Conservation (phyloP, 805 yeast species). For the Saccharomycopsis schoenii region DNA sequence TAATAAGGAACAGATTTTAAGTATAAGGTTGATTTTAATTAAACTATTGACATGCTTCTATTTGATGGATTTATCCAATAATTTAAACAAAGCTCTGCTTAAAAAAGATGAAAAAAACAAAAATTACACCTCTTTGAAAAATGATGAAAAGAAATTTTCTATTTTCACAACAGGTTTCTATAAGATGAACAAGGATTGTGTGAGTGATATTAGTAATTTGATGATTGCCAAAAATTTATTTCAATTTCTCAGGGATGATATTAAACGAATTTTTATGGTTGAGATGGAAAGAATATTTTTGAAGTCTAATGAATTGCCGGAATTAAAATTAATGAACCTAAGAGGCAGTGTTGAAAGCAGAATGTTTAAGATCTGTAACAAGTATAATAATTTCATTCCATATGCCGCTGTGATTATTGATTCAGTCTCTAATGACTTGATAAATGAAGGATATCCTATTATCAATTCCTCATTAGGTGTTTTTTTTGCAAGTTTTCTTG, state of each 20-base stretch:
- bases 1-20: not conserved
- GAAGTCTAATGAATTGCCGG: conserved; percentile 33
- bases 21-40: not conserved
- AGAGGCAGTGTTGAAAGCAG: not conserved
- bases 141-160: not conserved
- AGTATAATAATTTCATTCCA: conserved; percentile 16
- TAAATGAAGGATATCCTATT: not conserved
- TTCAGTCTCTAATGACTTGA: conserved; percentile 6
- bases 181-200: not conserved
- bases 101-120: not conserved
- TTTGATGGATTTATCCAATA: not conserved
- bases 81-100: not conserved
- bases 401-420: conserved; percentile 12
- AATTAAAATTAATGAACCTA: conserved; percentile 4
- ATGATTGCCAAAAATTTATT: conserved; percentile 31
- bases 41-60: not conserved
- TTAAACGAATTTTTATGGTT: conserved; percentile 27
- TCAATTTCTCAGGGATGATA: conserved; percentile 26
- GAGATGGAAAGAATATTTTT: conserved; percentile 34
- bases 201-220: not conserved
- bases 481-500: conserved; percentile 32
- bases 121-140: not conserved
- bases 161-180: not conserved
- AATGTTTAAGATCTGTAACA: not conserved
- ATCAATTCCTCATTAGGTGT: conserved; percentile 30